These are phyloP conservation scores for Mycena sp. DNA, from an alignment of 1,284 basidiomycete species.

Conservation along the genomic window DNA sequence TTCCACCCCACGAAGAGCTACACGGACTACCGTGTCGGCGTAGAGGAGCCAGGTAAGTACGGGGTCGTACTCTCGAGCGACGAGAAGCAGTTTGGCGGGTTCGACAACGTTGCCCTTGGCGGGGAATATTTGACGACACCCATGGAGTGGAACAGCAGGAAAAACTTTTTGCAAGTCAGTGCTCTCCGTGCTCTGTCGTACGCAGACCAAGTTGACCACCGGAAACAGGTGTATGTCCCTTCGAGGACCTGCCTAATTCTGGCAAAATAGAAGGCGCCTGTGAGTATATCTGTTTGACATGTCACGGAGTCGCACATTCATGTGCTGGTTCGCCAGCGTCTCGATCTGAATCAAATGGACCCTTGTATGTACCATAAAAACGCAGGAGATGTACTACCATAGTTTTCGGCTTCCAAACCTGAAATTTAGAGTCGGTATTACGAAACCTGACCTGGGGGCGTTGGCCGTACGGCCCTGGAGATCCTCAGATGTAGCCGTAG, in stretches of 20 bases:
- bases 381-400: too few relatives aligned
- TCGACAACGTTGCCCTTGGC: slow-evolving; percentile 78
- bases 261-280: slow-evolving; percentile 22
- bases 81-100: slow-evolving; percentile 89
- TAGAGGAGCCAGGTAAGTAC: slow-evolving; percentile 91
- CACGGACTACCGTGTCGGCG: slow-evolving; percentile 93
- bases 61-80: slow-evolving; percentile 85
- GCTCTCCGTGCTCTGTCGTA: too few relatives aligned
- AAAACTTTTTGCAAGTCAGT: slow-evolving; percentile 87
- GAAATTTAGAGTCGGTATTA: too few relatives aligned
- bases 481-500: too few relatives aligned
- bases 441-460: too few relatives aligned
- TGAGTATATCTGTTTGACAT: too few relatives aligned
- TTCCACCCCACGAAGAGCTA: slow-evolving; percentile 92
- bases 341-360: slow-evolving; percentile 5
- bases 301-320: not conserved
- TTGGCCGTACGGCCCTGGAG: too few relatives aligned
- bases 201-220: too few relatives aligned
- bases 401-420: not conserved
- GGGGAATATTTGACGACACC: slow-evolving; percentile 84
- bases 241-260: slow-evolving; percentile 32
- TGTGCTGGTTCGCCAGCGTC: not conserved
- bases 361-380: slow-evolving; percentile 13
- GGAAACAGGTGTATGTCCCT: slow-evolving; percentile 73
- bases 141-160: slow-evolving; percentile 91